These are phyloP conservation scores for Pseudogymnoascus sp. DNA, from an alignment of 2,329 filamentous ascomycete genomes.

Conservation along the genomic window DNA sequence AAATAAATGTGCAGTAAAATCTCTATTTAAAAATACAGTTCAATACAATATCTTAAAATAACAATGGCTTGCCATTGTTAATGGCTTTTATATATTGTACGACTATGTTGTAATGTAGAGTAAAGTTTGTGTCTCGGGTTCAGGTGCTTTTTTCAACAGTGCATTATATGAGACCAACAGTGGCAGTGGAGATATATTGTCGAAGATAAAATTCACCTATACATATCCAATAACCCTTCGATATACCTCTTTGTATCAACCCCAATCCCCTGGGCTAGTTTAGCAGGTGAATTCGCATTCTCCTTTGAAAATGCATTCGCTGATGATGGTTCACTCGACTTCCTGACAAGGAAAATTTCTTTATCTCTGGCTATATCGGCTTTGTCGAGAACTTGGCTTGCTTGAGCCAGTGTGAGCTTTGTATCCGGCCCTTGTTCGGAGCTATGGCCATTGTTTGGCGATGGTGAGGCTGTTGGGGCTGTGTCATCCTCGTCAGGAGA, in stretches of 20 bases:
- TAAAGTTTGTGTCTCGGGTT: background rate
- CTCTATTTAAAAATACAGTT: background rate
- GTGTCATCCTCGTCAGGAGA: background rate
- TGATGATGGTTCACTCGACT: slow-evolving; percentile 44
- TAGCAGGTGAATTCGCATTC: slow-evolving; percentile 48
- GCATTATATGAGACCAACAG: background rate
- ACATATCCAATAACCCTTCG: slow-evolving; percentile 60
- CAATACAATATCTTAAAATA: background rate
- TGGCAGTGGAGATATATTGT: background rate
- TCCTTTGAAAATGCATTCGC: slow-evolving; percentile 21
- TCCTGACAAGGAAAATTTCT: slow-evolving; percentile 55
- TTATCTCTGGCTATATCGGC: slow-evolving; percentile 33
- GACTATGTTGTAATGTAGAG: background rate
- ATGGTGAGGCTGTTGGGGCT: background rate
- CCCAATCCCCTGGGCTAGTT: slow-evolving; percentile 65
- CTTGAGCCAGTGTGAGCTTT: background rate
- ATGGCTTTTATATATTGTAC: background rate
- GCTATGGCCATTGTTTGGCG: background rate
- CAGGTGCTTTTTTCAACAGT: background rate
- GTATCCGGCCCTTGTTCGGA: background rate
- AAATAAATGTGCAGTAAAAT: background rate
- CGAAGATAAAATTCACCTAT: slow-evolving; percentile 12
- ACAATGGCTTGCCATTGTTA: background rate
- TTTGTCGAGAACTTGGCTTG: background rate
- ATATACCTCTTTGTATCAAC: slow-evolving; percentile 71